Evolutionary conservation across 805 yeast species (phyloP), one percentile per base, ranked within the genome.

Genomic region (Wickerhamiella occidentalis): DNA sequence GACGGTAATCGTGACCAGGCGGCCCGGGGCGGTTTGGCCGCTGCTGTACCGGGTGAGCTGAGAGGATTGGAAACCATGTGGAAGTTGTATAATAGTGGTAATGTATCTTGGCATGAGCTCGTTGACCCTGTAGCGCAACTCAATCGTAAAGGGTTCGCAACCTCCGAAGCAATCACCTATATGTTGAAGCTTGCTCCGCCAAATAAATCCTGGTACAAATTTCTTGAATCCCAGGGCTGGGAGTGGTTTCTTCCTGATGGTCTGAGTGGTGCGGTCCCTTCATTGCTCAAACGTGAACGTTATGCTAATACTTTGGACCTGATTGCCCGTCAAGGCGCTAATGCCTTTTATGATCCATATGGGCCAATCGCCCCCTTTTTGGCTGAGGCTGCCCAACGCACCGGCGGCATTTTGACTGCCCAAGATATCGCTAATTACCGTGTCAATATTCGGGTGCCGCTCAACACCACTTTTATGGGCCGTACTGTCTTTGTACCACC

Each of bases 1-100:
- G 64, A 67, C 54, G 65, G 61, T 8, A 61, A 67, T 23, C 75
- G 76, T 55, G 37, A 18, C 19, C 22, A 12, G 7, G 51, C 48
- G 13, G 26, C 45, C 4, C 21, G 21, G 17, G 96, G 96, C 3
- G 98, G 96, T 0, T 67, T 86, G n/a, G 85, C 96, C 0, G 78
- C 80, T 8, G 97, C 78, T 1, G 77, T 83, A 17, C 98, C 98
- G 0, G 98, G 98, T 9, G 97, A 90, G 62, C 58, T 90, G 44
- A 79, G 79, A 52, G 98, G 96, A 0, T 67, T 87, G n/a, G 77
- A 82, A 57, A 74, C 71, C 40, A 67, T 90, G 36, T 77, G 66
- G 63, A 55, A 64, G 26, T 54, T 63, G 12, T 90, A 80, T 58
- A 87, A 92, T 0, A 78, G 86, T 2, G 94, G 94, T 0, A 70